Percentiles rank a stretch among this genome's conserved stretches.
These are phyloP conservation scores for Leccinum fuscescens DNA, from an alignment of 1,284 basidiomycete species.

Conservation along the genomic window DNA sequence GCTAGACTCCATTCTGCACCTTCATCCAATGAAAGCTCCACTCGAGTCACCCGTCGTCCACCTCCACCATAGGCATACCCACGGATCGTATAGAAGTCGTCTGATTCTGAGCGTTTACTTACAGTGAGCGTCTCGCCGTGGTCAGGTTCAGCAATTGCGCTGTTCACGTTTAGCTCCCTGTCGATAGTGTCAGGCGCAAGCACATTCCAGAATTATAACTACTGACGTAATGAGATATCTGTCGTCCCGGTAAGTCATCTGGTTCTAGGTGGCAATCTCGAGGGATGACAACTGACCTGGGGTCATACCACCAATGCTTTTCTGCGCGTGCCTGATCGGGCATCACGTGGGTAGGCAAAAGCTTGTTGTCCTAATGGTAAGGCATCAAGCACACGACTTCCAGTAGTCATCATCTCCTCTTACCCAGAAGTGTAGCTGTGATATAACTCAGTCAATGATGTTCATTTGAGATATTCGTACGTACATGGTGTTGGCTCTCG, in stretches of 20 bases:
- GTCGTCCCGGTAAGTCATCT: slow-evolving; percentile 7
- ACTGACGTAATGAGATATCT: slow-evolving; percentile 47
- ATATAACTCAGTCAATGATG: background rate
- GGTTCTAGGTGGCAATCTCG: background rate
- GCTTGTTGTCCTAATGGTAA: slow-evolving; percentile 54
- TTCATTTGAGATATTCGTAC: slow-evolving; percentile 11
- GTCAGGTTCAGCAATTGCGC: slow-evolving; percentile 56
- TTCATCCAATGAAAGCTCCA: slow-evolving; percentile 62
- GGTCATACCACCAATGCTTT: slow-evolving; percentile 64
- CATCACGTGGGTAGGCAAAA: slow-evolving; percentile 55
- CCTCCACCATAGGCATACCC: slow-evolving; percentile 74
- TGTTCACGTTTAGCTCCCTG: slow-evolving; percentile 64
- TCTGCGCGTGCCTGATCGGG: slow-evolving; percentile 58
- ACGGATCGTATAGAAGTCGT: slow-evolving; percentile 37
- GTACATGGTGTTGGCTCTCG: slow-evolving; percentile 56
- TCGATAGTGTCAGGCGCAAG: slow-evolving; percentile 9
- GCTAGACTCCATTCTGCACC: slow-evolving; percentile 55
- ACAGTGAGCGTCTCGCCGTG: slow-evolving; percentile 49
- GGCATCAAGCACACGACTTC: slow-evolving; percentile 1
- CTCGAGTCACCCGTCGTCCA: slow-evolving; percentile 56
- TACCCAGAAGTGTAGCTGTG: slow-evolving; percentile 37
- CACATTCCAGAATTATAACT: background rate
- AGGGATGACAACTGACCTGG: slow-evolving; percentile 36
- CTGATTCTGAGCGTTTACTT: slow-evolving; percentile 8
- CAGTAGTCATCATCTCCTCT: background rate